Evolutionary conservation across 345 rosid genomes (phyloP), one percentile per base, ranked within the genome.

Genomic region (Populus pruinosa): DNA sequence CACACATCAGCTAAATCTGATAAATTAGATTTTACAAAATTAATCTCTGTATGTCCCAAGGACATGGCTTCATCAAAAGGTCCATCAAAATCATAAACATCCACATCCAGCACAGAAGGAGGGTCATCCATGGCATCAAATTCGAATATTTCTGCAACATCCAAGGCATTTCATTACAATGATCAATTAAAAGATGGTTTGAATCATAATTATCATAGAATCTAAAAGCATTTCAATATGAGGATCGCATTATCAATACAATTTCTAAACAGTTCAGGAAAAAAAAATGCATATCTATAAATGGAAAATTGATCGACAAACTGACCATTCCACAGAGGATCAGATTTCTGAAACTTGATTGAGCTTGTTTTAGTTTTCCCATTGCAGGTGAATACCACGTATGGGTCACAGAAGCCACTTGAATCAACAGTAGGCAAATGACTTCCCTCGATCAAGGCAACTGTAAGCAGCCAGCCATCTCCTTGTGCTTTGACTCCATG

Each of bases 101-200:
- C 98, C 79, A 96, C 86, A 73, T 90, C 97, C 77, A 96, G 88
- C 80, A 87, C 87, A 41, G 99, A 96, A 75, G 99, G 99, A 81
- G 98, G 99, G 63, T 93, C 99, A 23, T 91, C 91, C 98, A 92
- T 96, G 10, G 99, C 98, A 87, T 96, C 94, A 73, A 93, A 96
- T 82, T 96, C 98, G 84, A 93, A 93, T 81, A 96, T 96, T 90
- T 96, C 99, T 96, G 93, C 89, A 85, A 76, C 72, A 50, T 78
- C 35, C 79, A 83, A 56, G 1, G 75, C 44, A 69, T 70, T 63
- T 67, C 74, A 78, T 77, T 18, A 72, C 14, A 43, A 70, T 56
- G 43, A 82, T 21, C 27, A 35, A 49, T 76, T 25, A 72, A 64
- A 81, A 14, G 13, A 74, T 59, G 56, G 65, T 13, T 70, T 69